Conservation (phyloP, 306 rosid genomes). For the Sophora flavescens region DNA sequence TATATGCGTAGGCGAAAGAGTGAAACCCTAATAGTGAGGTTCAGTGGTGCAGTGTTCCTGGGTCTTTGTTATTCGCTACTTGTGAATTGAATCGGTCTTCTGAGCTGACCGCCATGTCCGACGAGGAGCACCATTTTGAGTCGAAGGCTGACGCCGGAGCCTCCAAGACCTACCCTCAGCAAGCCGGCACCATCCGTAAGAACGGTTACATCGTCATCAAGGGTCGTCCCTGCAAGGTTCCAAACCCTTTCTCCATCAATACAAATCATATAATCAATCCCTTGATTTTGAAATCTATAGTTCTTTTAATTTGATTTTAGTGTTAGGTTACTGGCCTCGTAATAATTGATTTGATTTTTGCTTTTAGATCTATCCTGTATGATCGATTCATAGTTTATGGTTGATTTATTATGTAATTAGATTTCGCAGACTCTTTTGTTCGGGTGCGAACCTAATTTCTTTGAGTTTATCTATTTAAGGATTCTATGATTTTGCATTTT, state of each 20-base stretch:
- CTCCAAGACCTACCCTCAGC: constrained; percentile 81
- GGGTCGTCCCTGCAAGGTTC: constrained; percentile 81
- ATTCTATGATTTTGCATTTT: too few species aligned
- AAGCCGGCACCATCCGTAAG: constrained; percentile 85
- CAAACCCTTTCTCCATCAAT: not conserved
- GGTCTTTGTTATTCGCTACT: constrained; percentile 6
- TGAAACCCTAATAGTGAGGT: not conserved
- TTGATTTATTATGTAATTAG: not conserved
- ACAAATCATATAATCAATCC: not conserved
- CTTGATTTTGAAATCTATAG: not conserved
- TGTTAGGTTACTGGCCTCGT: not conserved
- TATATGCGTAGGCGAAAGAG: too few species aligned
- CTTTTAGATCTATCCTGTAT: not conserved
- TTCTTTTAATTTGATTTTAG: not conserved
- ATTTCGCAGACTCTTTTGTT: not conserved
- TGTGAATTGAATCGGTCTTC: constrained; percentile 14
- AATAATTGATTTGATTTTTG: not conserved
- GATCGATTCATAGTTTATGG: not conserved
- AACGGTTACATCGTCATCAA: constrained; percentile 81
- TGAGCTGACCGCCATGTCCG: constrained; percentile 57
- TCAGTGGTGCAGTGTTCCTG: too few species aligned
- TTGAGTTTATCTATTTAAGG: not conserved
- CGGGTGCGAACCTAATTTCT: too few species aligned
- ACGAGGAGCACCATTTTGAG: constrained; percentile 84
- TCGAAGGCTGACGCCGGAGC: constrained; percentile 86